Evolutionary conservation across 495 filamentous ascomycete species (phyloP).

Genomic region (Chlorociboria aeruginascens): DNA sequence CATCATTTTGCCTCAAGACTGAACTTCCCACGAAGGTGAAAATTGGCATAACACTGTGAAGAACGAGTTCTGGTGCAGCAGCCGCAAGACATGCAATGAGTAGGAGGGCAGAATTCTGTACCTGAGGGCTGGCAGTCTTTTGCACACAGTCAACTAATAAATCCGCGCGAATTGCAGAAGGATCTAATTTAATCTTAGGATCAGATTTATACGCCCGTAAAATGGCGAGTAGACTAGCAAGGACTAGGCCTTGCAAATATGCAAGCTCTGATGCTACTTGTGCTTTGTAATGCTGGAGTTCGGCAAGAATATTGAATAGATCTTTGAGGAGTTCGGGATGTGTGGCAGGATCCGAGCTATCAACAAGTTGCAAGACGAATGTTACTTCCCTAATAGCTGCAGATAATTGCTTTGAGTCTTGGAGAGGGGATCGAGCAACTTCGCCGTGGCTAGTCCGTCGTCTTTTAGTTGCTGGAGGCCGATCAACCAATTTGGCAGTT

Average conservation of each 20-base stretch:
- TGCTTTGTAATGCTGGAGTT: slow-evolving; percentile 67
- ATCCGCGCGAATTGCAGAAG: slow-evolving; percentile 66
- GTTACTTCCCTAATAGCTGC: slow-evolving; percentile 60
- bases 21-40: slow-evolving; percentile 95
- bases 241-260: slow-evolving; percentile 70
- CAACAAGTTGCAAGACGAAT: slow-evolving; percentile 78
- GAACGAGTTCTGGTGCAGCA: slow-evolving; percentile 73
- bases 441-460: slow-evolving; percentile 62
- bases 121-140: slow-evolving; percentile 73
- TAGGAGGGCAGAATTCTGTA: slow-evolving; percentile 85
- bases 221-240: slow-evolving; percentile 67
- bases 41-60: slow-evolving; percentile 97
- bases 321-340: slow-evolving; percentile 62
- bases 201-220: slow-evolving; percentile 57
- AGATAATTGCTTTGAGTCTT: slow-evolving; percentile 38
- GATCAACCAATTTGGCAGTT: slow-evolving; percentile 48
- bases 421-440: slow-evolving; percentile 25
- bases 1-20: slow-evolving; percentile 79
- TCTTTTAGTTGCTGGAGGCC: slow-evolving; percentile 57
- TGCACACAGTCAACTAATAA: slow-evolving; percentile 85
- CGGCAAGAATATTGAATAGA: slow-evolving; percentile 71
- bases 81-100: slow-evolving; percentile 73
- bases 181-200: slow-evolving; percentile 52
- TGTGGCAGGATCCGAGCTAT: slow-evolving; percentile 56
- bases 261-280: slow-evolving; percentile 63